Conservation (phyloP, 805 yeast species). For the Schizosaccharomyces japonicus region DNA sequence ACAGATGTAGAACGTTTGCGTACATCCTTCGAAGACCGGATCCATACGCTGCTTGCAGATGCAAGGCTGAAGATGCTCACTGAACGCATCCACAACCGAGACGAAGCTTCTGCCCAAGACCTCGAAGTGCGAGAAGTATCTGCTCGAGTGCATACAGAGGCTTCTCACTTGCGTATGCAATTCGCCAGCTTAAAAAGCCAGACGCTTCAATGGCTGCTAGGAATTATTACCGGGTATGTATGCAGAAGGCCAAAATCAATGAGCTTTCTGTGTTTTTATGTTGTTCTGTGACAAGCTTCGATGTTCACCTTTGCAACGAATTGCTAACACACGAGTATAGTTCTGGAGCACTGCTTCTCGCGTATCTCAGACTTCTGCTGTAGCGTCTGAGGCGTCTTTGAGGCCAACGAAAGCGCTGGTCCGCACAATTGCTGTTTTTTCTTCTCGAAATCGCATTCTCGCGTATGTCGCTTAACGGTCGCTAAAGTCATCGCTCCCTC, state of each 20-base stretch:
- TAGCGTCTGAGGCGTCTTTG: background rate
- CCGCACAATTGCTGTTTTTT: no score
- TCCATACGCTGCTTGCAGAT: conserved; percentile 69
- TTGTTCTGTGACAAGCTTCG: no score
- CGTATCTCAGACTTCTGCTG: background rate
- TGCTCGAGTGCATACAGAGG: conserved; percentile 84
- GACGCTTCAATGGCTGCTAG: conserved; percentile 94
- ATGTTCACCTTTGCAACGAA: background rate
- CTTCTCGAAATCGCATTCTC: no score
- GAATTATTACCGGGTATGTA: conserved; percentile 76
- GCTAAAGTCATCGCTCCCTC: no score
- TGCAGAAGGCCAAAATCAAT: no score
- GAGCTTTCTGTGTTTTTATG: no score
- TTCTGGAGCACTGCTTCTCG: background rate
- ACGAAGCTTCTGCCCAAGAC: conserved; percentile 80
- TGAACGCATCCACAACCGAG: conserved; percentile 87
- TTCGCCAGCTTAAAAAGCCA: conserved; percentile 87
- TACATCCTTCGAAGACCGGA: conserved; percentile 69
- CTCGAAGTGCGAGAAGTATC: conserved; percentile 84
- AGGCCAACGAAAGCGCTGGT: no score
- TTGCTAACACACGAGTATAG: background rate
- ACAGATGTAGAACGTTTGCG: conserved; percentile 70
- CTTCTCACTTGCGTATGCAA: conserved; percentile 82
- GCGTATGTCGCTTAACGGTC: no score
- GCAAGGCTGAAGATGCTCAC: conserved; percentile 74